Percentiles rank a stretch among this genome's conserved stretches.
These are phyloP conservation scores for Hibiscus syriacus DNA, from an alignment of 345 rosid genomes.

Conservation along the genomic window DNA sequence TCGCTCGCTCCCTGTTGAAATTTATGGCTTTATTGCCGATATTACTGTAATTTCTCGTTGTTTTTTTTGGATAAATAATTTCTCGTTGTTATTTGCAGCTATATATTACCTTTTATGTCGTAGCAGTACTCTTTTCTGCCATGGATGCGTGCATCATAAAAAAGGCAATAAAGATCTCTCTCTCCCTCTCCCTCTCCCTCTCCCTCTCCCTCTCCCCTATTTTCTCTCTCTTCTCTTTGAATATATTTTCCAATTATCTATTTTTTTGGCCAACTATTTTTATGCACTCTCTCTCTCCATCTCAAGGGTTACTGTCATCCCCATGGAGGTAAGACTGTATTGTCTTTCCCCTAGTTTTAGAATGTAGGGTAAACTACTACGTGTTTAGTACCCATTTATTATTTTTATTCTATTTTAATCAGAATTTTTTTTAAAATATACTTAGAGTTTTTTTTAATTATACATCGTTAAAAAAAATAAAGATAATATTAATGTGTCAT, in stretches of 20 bases:
- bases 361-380: no score
- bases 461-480: no score
- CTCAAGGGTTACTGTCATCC: conserved; percentile 8
- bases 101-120: conserved; percentile 13
- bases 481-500: no score
- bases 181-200: conserved; percentile 14
- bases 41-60: background rate
- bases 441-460: no score
- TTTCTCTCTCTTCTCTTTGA: background rate
- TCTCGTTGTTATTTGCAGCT: background rate
- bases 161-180: conserved; percentile 28
- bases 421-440: no score
- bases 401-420: no score
- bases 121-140: conserved; percentile 30
- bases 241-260: background rate
- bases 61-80: background rate
- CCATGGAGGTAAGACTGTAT: background rate
- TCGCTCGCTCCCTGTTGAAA: background rate
- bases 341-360: background rate
- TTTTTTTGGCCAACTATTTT: background rate
- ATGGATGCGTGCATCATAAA: conserved; percentile 55
- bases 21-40: background rate
- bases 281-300: conserved; percentile 1
- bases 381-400: no score
- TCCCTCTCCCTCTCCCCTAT: conserved; percentile 6